Conservation (phyloP, 1,284 basidiomycete species). For the Papiliotrema terrestris region DNA sequence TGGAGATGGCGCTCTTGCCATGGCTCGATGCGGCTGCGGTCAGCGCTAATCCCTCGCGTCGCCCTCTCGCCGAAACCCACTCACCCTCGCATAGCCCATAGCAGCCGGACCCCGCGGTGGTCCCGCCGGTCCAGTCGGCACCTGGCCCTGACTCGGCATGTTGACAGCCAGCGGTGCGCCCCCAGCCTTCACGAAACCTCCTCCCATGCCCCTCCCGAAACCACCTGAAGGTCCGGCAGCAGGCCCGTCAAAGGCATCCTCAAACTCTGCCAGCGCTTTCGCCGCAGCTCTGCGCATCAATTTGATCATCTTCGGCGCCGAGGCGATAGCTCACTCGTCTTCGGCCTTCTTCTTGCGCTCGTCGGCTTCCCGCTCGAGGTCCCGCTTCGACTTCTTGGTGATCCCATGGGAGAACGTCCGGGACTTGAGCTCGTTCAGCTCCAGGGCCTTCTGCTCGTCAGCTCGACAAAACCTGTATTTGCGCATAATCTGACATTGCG, state of each 20-base stretch:
- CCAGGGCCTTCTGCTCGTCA: slow-evolving; percentile 25
- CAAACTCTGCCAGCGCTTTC: slow-evolving; percentile 70
- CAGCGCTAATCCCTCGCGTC: not conserved
- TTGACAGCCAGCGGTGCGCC: slow-evolving; percentile 5
- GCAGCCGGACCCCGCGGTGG: slow-evolving; percentile 49
- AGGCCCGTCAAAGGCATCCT: slow-evolving; percentile 75
- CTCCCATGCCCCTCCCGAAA: slow-evolving; percentile 33
- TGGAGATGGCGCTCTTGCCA: slow-evolving; percentile 38
- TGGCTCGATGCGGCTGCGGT: not conserved
- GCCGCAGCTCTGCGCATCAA: slow-evolving; percentile 40
- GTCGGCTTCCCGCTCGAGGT: slow-evolving; percentile 80
- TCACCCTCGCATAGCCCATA: slow-evolving; percentile 37
- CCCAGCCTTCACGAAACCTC: slow-evolving; percentile 70
- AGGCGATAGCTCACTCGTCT: slow-evolving; percentile 46
- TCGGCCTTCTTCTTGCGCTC: slow-evolving; percentile 80
- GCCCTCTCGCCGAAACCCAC: slow-evolving; percentile 19
- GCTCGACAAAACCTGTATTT: not conserved
- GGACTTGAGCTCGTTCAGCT: slow-evolving; percentile 44
- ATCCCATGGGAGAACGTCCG: slow-evolving; percentile 48
- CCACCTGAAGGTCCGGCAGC: slow-evolving; percentile 3
- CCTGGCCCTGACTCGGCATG: not conserved
- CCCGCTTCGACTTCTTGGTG: slow-evolving; percentile 61
- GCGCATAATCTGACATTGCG: not conserved
- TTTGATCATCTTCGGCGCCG: not conserved
- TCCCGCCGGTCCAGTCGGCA: slow-evolving; percentile 6